Evolutionary conservation across 208 protist species (phyloP), one percentile per base, ranked within the genome.

Genomic region (Acanthamoeba castellanii): DNA sequence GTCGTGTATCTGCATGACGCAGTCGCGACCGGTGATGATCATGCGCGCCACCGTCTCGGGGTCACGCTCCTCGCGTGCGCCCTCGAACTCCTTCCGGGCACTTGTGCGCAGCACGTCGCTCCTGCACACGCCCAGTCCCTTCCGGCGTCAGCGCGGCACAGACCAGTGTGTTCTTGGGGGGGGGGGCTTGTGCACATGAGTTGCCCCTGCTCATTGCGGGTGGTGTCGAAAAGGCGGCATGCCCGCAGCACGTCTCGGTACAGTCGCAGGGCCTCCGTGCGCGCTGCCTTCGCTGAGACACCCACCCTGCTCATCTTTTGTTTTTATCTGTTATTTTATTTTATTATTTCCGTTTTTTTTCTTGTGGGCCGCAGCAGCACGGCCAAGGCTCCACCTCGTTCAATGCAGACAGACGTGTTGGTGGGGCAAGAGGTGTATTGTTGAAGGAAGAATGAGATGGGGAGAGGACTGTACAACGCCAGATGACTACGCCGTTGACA

Each of bases 1-100:
- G 7, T 91, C 85, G 14, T 91, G 85, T 27, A 91, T 50, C 59
- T 91, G 85, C 85, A 91, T 91, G 47, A 91, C 34, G 37, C 85
- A 91, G 55, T 91, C 85, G 16, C 85, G 50, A 8, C 85, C 85
- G 30, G 85, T 91, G 85, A 91, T 70, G 57, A 91, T 74, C 85
- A 91, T 91, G 22, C 59, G 50, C 0, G 85, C 85, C 27, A 91
- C 55, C 16, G 37, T 64, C 34, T 91, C 85, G 11, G 85, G 85
- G 34, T 91, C 85, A 27, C 7, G 25, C 64, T 91, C 85, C 11
- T 5, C 25, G 4, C 85, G 85, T n/a, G 57, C 47, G 8, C 2
- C 85, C 34, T 91, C 85, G 72, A 91, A 91, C 85, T 91, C 85
- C 25, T 64, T 22, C 5, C 85, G n/a, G 6, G 85, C 85, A n/a